Percentiles rank a stretch among this genome's conserved stretches.
Evolutionary conservation across 192 early-diverging fungal species (phyloP).

Genomic region (Glomus cerebriforme): DNA sequence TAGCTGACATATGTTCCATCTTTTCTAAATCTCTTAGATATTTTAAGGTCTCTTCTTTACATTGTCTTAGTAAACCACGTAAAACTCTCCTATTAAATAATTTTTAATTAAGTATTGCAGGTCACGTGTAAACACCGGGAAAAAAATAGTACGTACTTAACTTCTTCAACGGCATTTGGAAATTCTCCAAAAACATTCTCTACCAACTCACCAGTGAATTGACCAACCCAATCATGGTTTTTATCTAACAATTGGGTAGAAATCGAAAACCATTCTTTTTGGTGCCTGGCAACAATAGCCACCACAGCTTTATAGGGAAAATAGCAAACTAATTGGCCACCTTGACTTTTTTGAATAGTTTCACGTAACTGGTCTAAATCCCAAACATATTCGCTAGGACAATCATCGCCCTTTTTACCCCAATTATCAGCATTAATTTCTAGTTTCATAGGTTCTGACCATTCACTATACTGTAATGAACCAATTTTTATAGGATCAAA

Average conservation of each 20-base stretch:
- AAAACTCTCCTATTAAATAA: background rate
- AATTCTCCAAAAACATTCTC: background rate
- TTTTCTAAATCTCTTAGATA: background rate
- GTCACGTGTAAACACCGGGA: background rate
- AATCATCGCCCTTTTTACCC: background rate
- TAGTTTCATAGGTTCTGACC: background rate
- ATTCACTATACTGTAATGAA: background rate
- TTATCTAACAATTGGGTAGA: background rate
- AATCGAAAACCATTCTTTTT: background rate
- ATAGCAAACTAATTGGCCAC: background rate
- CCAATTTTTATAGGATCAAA: constrained; percentile 3
- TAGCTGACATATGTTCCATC: background rate
- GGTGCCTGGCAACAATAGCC: background rate
- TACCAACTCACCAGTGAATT: background rate
- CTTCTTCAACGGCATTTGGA: background rate
- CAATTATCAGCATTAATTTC: background rate
- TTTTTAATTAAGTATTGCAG: background rate
- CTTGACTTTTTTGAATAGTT: background rate
- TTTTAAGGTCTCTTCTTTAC: background rate
- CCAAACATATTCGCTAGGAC: background rate
- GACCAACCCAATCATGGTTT: background rate
- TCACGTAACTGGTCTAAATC: background rate
- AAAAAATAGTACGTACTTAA: background rate
- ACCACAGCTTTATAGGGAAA: background rate
- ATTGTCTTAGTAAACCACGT: background rate